Percentiles rank a stretch among this genome's conserved stretches.
phyloP scores from a whole-genome alignment of 164 flowering plant species.

The Tetracentron sinense region DNA sequence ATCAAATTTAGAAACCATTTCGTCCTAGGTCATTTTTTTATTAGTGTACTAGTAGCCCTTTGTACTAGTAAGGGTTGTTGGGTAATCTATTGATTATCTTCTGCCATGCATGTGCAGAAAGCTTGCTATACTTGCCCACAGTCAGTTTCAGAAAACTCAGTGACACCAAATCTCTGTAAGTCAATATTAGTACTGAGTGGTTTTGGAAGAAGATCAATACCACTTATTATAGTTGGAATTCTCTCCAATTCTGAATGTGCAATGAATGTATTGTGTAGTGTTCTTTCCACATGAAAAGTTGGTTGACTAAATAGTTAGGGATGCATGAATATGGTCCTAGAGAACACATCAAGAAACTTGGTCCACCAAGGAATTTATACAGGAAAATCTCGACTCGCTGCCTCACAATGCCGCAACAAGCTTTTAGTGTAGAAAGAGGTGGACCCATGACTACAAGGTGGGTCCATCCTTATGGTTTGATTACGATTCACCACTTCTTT shows the following conservation, averaged over 20 bases:
- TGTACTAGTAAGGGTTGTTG: neutral
- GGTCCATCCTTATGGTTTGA: neutral
- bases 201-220: neutral
- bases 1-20: too few species aligned
- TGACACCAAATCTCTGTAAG: constrained; percentile 72
- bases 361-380: too few species aligned
- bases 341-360: neutral
- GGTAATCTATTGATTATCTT: neutral
- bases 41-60: neutral
- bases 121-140: constrained; percentile 73
- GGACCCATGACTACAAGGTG: neutral
- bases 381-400: neutral
- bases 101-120: constrained; percentile 27
- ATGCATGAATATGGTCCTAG: neutral
- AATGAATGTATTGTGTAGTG: neutral
- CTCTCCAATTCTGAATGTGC: neutral
- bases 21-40: neutral
- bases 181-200: neutral
- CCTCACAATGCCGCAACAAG: neutral
- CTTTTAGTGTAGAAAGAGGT: neutral
- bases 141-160: constrained; percentile 58
- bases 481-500: too few species aligned
- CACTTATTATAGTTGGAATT: neutral
- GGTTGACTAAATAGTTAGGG: neutral
- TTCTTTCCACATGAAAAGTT: neutral